These are phyloP conservation scores for Logfia minima DNA, from an alignment of 129 eudicot genomes.

Conservation along the genomic window DNA sequence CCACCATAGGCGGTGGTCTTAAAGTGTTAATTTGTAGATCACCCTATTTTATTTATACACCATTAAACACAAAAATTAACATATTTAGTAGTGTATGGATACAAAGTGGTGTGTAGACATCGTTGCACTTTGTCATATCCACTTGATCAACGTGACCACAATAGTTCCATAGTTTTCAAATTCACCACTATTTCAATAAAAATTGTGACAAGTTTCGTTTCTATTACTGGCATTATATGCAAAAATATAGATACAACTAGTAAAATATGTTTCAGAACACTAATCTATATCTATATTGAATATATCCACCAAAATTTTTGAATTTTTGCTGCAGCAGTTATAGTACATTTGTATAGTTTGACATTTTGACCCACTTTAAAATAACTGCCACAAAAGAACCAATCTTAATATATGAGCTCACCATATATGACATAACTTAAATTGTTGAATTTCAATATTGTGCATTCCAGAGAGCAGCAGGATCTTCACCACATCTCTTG, in stretches of 20 bases:
- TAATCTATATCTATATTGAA: slow-evolving; percentile 11
- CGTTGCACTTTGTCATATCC: too few relatives aligned
- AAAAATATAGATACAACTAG: slow-evolving; percentile 12
- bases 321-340: slow-evolving; percentile 8
- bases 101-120: too few relatives aligned
- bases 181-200: neutral
- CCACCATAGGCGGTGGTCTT: too few relatives aligned
- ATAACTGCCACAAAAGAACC: slow-evolving; percentile 19
- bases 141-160: too few relatives aligned
- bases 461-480: slow-evolving; percentile 68
- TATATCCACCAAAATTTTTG: slow-evolving; percentile 19
- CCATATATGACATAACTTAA: neutral
- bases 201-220: neutral
- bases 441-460: slow-evolving; percentile 22
- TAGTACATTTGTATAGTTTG: slow-evolving; percentile 3
- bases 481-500: slow-evolving; percentile 75
- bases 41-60: too few relatives aligned
- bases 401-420: slow-evolving; percentile 22
- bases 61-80: too few relatives aligned
- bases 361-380: slow-evolving; percentile 3
- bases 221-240: neutral
- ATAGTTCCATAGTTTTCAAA: neutral
- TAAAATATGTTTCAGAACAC: neutral
- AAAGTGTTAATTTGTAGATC: too few relatives aligned
- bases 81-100: too few relatives aligned